Percentiles rank a stretch among this genome's conserved stretches.
Evolutionary conservation across 2,329 filamentous ascomycete species (phyloP).

Genomic region (Teratosphaeria pseudoeucalypti): DNA sequence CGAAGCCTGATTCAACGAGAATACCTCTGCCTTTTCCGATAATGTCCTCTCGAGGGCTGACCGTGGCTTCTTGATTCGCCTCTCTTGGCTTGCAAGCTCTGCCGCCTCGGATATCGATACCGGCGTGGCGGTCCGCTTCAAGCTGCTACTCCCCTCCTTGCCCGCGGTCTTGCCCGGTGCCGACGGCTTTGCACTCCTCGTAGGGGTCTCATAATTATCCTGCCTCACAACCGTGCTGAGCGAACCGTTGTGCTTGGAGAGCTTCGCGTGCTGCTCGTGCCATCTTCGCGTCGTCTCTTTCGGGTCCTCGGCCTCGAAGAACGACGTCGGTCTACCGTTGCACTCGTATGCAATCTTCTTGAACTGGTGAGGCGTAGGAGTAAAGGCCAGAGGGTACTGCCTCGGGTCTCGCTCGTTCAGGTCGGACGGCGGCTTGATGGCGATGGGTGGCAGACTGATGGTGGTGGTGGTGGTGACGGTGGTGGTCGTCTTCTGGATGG

Average conservation of each 20-base stretch:
- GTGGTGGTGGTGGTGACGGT: constrained; percentile 89
- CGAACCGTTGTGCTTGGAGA: constrained; percentile 18
- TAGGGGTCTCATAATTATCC: constrained; percentile 17
- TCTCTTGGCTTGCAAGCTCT: constrained; percentile 39
- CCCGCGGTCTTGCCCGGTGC: constrained; percentile 9
- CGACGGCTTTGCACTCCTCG: constrained; percentile 5
- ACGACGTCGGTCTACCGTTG: constrained; percentile 50
- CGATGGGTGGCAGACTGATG: constrained; percentile 69
- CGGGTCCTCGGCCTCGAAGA: constrained; percentile 52
- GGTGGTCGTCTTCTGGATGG: constrained; percentile 57
- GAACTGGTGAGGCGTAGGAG: constrained; percentile 70
- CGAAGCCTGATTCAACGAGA: constrained; percentile 18
- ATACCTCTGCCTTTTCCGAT: constrained; percentile 18
- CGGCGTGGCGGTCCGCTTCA: constrained; percentile 41
- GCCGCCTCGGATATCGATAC: constrained; percentile 45
- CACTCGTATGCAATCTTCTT: constrained; percentile 67
- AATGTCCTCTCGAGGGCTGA: constrained; percentile 21
- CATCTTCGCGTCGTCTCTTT: constrained; percentile 40
- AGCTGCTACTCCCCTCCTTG: constrained; percentile 21
- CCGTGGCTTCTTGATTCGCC: constrained; percentile 42
- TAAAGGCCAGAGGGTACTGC: constrained; percentile 76
- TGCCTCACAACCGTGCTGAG: constrained; percentile 17
- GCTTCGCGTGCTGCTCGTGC: constrained; percentile 18
- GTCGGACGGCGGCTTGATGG: constrained; percentile 62
- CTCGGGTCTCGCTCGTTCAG: constrained; percentile 70